These are phyloP conservation scores for Coleophoma crateriformis DNA, from an alignment of 2,329 filamentous ascomycete species.

Conservation along the genomic window DNA sequence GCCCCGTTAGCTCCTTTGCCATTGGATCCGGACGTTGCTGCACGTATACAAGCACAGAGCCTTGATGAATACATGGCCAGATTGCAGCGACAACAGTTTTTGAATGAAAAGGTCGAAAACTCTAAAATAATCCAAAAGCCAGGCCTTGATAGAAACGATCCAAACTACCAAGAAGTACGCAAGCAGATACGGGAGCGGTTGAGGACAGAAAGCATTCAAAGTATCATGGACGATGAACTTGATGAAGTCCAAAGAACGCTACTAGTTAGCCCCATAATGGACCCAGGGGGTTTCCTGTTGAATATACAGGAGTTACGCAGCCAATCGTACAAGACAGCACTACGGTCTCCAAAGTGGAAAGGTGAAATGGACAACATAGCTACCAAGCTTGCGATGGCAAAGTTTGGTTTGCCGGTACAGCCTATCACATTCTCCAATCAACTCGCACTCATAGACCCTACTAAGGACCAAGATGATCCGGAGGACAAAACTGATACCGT, in stretches of 20 bases:
- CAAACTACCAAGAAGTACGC: too few species aligned
- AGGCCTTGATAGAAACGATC: too few species aligned
- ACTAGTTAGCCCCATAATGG: too few species aligned
- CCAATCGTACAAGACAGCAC: slow-evolving; percentile 8
- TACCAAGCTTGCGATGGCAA: slow-evolving; percentile 24
- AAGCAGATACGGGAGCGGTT: background rate
- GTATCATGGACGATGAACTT: background rate
- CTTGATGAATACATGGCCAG: too few species aligned
- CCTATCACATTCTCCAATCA: slow-evolving; percentile 19
- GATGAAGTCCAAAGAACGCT: background rate
- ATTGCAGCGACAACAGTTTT: too few species aligned
- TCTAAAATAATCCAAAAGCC: too few species aligned
- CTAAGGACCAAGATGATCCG: slow-evolving; percentile 9
- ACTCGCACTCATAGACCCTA: background rate
- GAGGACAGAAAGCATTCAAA: background rate
- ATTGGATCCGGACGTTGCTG: too few species aligned
- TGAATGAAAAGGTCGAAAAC: too few species aligned
- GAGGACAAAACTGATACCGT: slow-evolving; percentile 6
- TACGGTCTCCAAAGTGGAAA: background rate
- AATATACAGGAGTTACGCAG: slow-evolving; percentile 12
- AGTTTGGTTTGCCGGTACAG: slow-evolving; percentile 24
- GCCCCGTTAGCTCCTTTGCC: too few species aligned
- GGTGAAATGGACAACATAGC: slow-evolving; percentile 17
- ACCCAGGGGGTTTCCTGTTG: background rate
- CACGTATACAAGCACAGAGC: too few species aligned